Base-by-base conservation (phyloP, 441 rosid species). In the Adansonia grandidieri region DNA sequence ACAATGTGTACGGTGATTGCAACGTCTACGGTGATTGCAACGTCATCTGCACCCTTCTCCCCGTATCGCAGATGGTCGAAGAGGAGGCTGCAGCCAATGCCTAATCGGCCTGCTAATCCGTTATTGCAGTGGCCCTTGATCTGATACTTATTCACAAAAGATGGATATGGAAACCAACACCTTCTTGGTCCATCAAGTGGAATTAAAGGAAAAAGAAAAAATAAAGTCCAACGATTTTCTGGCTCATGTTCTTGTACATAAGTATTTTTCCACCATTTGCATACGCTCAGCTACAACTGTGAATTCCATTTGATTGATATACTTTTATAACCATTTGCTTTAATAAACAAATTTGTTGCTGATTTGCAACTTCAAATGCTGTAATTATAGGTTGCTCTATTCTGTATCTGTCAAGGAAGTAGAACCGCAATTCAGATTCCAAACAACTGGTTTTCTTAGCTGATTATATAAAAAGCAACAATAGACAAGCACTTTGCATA, bases 1-100 rank as follows among this genome's bases (percentile, higher is more conserved):
- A 93, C 87, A 95, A 93, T 62, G 98, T 96, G 54, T 92, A 96
- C 53, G 98, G 98, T 42, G 99, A 96, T 82, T 93, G 97, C 88
- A 91, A 93, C 82, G 95, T 94, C 75, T 92, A 96, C 53, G 98
- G 98, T 42, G 99, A 96, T 82, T 93, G 97, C 88, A 91, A 93
- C 82, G 95, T 94, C 75, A 77, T 89, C 78, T 92, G 97, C 86
- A 93, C 97, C 78, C 97, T 95, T 79, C 95, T 80, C 4, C 84
- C 93, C 42, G 90, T 79, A 7, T 83, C 91, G n/a, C 91, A 84
- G 70, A 80, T 62, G 74, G 91, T 80, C 2, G 98, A 95, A 84
- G 98, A 93, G 82, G 85, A 82, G 83, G 96, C 91, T 40, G 98
- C 93, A 54, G 98, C 98, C 22, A 90, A 90, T 61, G 97, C 92